A percentile compares a stretch with the other conserved stretches of the same genome.
These are phyloP conservation scores for Thymus quinquecostatus DNA, from an alignment of 257 asterid genomes.

Conservation along the genomic window DNA sequence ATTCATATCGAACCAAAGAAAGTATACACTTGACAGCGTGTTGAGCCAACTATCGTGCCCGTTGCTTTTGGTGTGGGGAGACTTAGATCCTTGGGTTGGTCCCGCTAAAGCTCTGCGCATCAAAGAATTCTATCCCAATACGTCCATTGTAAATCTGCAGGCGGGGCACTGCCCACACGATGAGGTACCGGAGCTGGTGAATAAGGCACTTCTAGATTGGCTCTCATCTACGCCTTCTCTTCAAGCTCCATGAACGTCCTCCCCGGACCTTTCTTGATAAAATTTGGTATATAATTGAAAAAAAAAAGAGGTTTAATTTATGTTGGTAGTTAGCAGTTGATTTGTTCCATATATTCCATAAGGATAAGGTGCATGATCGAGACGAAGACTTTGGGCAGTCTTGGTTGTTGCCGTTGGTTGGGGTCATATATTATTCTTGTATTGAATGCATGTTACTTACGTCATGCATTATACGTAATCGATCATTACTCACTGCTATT, in stretches of 20 bases:
- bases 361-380: too few relatives aligned
- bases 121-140: slow-evolving; percentile 71
- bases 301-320: not conserved
- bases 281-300: slow-evolving; percentile 8
- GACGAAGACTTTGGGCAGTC: too few relatives aligned
- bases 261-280: too few relatives aligned
- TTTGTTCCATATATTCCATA: too few relatives aligned
- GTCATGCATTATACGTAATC: too few relatives aligned
- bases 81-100: slow-evolving; percentile 94
- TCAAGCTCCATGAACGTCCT: slow-evolving; percentile 20
- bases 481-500: too few relatives aligned
- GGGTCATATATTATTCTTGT: too few relatives aligned
- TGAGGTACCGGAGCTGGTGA: slow-evolving; percentile 89
- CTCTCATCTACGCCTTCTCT: slow-evolving; percentile 37
- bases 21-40: slow-evolving; percentile 77
- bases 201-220: slow-evolving; percentile 85
- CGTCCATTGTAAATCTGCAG: slow-evolving; percentile 67
- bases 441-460: too few relatives aligned
- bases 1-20: slow-evolving; percentile 82
- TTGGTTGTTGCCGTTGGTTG: too few relatives aligned
- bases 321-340: too few relatives aligned
- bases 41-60: slow-evolving; percentile 80
- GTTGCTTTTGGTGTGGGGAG: slow-evolving; percentile 85
- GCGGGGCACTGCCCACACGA: slow-evolving; percentile 99
- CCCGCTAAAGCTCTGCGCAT: slow-evolving; percentile 84